Conservation (phyloP, 306 rosid species). For the Lathyrus oleraceus region DNA sequence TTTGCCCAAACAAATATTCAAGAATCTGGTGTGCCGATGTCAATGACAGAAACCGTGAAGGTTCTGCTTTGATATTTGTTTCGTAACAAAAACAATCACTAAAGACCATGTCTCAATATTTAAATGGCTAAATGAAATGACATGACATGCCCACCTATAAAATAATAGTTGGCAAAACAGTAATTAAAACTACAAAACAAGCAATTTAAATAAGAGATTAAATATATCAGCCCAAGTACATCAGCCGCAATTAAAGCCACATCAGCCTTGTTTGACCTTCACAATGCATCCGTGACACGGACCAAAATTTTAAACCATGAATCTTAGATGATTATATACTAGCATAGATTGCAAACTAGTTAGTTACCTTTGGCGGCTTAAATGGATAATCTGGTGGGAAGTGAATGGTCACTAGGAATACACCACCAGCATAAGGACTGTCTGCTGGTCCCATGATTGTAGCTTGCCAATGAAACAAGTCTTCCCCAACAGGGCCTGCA, state of each 20-base stretch:
- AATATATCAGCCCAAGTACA: background rate
- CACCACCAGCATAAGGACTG: conserved; percentile 61
- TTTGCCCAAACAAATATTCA: background rate
- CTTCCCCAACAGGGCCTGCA: conserved; percentile 55
- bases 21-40: background rate
- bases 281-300: background rate
- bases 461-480: conserved; percentile 63
- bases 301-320: background rate
- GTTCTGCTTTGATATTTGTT: background rate
- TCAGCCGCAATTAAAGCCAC: background rate
- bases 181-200: background rate
- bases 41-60: background rate
- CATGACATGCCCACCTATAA: background rate
- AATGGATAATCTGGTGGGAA: conserved; percentile 68
- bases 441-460: conserved; percentile 57
- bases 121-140: background rate
- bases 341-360: background rate
- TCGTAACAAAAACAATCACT: background rate
- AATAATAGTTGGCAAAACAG: background rate
- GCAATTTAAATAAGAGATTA: background rate
- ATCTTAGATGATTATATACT: background rate
- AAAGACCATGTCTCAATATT: background rate
- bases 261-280: background rate
- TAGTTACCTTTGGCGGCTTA: conserved; percentile 60
- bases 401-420: conserved; percentile 52